Base-by-base conservation (phyloP, 2,329 filamentous ascomycete genomes). In the Arthrobotrys iridis region DNA sequence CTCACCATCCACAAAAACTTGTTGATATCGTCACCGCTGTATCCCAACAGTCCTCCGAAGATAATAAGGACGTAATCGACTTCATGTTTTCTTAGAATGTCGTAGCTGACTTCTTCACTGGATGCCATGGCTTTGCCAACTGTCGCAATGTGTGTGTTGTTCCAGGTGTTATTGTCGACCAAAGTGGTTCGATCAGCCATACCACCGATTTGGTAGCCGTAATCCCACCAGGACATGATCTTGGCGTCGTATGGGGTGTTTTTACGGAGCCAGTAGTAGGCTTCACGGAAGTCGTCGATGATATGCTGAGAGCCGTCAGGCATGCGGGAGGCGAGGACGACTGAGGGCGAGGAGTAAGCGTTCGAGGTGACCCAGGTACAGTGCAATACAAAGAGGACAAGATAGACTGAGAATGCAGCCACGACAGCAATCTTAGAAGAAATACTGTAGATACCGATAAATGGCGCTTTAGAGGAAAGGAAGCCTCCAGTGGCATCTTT, bases 1-100 rank as follows among this genome's bases (percentile, higher is more conserved):
- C 95, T 89, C 71, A 99, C 93, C 96, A 99, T 99, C 95, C 95
- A 99, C 79, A 99, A 86, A 86, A 99, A 99, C 85, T 99, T 99
- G 87, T 99, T 99, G 85, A 99, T 97, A 81, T 99, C 95, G 80
- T 99, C 95, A 77, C 95, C 95, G 59, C 93, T 97, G 85, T 99
- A 99, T 66, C 96, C 96, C 40, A 99, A 86, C 71, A 99, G 88
- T 82, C 93, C 95, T 80, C 95, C 95, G 80, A 98, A 99, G 67
- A 99, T 95, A 18, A 99, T 89, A 64, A 99, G 86, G n/a, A 99
- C 93, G 80, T 99, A 99, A 83, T 99, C 94, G 2, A 99, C 95
- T 83, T 99, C 95, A 81, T 99, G 95, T 83, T 98, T 93, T 78
- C 93, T 91, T 88, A 99, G 94, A 82, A 99, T 99, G 1, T 93